Percentiles rank a stretch among this genome's conserved stretches.
phyloP scores from a whole-genome alignment of 1,139 yeast species.

The Wickerhamiella infanticola region DNA sequence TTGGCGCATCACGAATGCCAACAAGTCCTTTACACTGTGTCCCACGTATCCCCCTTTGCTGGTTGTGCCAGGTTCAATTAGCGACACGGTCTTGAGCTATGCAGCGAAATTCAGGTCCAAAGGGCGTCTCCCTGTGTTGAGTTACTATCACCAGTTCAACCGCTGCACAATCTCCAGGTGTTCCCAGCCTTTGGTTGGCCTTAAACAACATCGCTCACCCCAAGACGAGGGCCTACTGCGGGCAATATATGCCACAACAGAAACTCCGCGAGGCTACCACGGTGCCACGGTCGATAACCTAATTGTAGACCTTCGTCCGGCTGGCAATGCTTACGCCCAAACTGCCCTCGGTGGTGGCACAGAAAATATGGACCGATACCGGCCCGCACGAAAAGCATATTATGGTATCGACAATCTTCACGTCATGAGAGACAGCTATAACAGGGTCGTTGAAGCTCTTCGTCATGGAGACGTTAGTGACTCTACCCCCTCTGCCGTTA shows the following conservation, averaged over 20 bases:
- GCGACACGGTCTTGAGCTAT: conserved; percentile 69
- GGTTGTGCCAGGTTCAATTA: conserved; percentile 56
- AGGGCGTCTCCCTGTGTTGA: conserved; percentile 64
- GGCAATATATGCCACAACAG: conserved; percentile 47
- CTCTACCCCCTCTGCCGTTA: conserved; percentile 29
- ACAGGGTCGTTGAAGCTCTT: conserved; percentile 44
- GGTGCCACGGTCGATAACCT: conserved; percentile 36
- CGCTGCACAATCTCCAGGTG: conserved; percentile 73
- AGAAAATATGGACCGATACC: conserved; percentile 77
- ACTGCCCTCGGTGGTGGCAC: conserved; percentile 96
- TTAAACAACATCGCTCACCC: conserved; percentile 72
- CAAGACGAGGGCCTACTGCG: conserved; percentile 77
- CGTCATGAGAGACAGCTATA: conserved; percentile 77
- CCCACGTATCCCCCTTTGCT: conserved; percentile 57
- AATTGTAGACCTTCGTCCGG: conserved; percentile 81
- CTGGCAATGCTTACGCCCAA: conserved; percentile 92
- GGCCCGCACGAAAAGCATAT: conserved; percentile 50
- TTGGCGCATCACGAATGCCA: conserved; percentile 63
- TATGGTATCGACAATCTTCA: conserved; percentile 91
- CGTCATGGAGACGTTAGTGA: conserved; percentile 51
- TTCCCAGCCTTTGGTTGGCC: conserved; percentile 84
- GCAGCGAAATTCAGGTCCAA: conserved; percentile 81
- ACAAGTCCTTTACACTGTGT: conserved; percentile 51
- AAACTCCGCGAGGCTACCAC: conserved; percentile 19
- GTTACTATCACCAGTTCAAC: conserved; percentile 58